Base-by-base conservation (phyloP, 2,329 filamentous ascomycete species). In the Neoscytalidium dimidiatum region DNA sequence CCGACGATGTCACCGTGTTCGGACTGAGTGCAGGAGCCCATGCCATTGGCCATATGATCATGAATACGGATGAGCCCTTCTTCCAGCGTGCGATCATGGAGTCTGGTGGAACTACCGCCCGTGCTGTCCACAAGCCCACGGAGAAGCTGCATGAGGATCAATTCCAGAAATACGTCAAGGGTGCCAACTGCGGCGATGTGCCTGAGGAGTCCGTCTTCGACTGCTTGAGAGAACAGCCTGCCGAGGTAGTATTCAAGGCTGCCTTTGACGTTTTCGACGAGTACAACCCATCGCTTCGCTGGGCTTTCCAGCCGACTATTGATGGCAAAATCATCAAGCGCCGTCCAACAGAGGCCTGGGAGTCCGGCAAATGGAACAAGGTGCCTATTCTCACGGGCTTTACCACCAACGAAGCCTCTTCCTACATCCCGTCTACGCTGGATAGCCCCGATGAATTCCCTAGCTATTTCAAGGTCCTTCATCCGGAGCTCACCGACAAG, bases 271-370 rank as follows among this genome's bases (percentile, higher is more conserved):
- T 83, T 0, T 83, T 83, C 61, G 76, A 80, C 62, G 75, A 75
- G 44, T 83, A 82, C 67, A 82, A 82, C 38, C 77, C 80, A 0
- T 81, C 79, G 8, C 71, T 83, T 0, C 74, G 79, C 29, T 84
- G 81, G 82, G 81, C 90, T 0, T 92, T 91, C 77, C 90, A 91
- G 70, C 89, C 89, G 7, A 86, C 88, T 38, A 84, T 92, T 64
- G 88, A 90, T 70, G 83, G 84, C 3, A 82, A 84, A 13, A 74
- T 88, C 14, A 86, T 92, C 62, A 80, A 83, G 2, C 79, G 83
- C 28, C 77, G 84, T 11, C 89, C 89, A 3, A 80, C 89, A 13
- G 78, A 82, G n/a, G 81, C 83, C n/a, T 90, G 86, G 86, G 73
- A 79, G 28, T 77, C 82, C 0, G 79, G 82, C 0, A 74, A 78